Percentiles rank a stretch among this genome's conserved stretches.
These are phyloP conservation scores for Penicillium atrosanguineum DNA, from an alignment of 495 filamentous ascomycete species.

Conservation along the genomic window DNA sequence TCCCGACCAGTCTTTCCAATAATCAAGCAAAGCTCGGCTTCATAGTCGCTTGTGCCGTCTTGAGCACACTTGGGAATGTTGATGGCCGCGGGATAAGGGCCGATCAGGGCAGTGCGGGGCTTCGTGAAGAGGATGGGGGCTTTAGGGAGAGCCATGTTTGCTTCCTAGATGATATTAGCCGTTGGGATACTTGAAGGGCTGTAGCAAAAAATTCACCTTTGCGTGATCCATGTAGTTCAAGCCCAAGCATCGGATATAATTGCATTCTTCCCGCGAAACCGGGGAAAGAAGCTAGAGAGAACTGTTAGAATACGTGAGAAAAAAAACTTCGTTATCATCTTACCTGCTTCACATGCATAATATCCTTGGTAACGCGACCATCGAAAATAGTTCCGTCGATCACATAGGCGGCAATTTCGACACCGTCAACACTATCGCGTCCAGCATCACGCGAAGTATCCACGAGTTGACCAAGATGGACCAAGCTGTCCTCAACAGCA, in stretches of 20 bases:
- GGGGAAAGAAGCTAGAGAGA: constrained; percentile 31
- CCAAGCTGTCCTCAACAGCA: constrained; percentile 40
- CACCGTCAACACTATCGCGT: constrained; percentile 29
- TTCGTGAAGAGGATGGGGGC: constrained; percentile 47
- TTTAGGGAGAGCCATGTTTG: constrained; percentile 36
- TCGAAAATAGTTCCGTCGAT: constrained; percentile 40
- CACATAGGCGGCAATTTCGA: constrained; percentile 29
- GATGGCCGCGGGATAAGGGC: constrained; percentile 40
- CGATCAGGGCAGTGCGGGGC: constrained; percentile 41
- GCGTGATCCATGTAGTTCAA: constrained; percentile 47
- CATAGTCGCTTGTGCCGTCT: constrained; percentile 48
- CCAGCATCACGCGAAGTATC: constrained; percentile 38
- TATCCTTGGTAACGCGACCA: constrained; percentile 29
- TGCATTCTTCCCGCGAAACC: constrained; percentile 27
- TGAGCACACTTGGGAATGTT: constrained; percentile 44
- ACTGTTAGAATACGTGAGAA: too few relatives aligned
- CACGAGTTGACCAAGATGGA: constrained; percentile 41
- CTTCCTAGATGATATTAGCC: constrained; percentile 21
- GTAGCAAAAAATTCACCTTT: constrained; percentile 10
- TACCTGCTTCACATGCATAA: constrained; percentile 35
- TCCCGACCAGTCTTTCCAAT: constrained; percentile 40
- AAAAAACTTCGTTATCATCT: too few relatives aligned
- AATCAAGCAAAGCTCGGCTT: constrained; percentile 43
- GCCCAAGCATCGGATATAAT: constrained; percentile 43
- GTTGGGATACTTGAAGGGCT: not conserved